Evolutionary conservation across 2,329 filamentous ascomycete genomes (phyloP).

Genomic region (Thielaviopsis populi): DNA sequence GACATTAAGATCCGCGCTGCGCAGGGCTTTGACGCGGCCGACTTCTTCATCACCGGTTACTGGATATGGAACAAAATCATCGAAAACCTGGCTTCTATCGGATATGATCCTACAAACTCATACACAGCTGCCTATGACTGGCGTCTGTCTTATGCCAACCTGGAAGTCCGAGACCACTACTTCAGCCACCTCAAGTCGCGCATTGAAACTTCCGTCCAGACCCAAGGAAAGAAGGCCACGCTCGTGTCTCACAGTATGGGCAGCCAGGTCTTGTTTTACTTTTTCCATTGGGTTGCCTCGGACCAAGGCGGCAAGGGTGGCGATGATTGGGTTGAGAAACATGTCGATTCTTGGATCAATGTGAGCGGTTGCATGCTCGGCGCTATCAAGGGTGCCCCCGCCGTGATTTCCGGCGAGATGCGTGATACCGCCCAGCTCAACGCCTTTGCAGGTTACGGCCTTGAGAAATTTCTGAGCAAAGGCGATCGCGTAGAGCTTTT

Average conservation of each 20-base stretch:
- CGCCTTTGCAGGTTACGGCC: slow-evolving; percentile 85
- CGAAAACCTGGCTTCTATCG: slow-evolving; percentile 88
- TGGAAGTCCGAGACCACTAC: slow-evolving; percentile 83
- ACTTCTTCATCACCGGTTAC: slow-evolving; percentile 84
- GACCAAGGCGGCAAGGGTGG: slow-evolving; percentile 68
- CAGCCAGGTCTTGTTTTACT: slow-evolving; percentile 81
- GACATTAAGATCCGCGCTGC: slow-evolving; percentile 81
- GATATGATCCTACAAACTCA: slow-evolving; percentile 74
- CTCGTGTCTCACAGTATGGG: slow-evolving; percentile 95
- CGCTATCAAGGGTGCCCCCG: slow-evolving; percentile 77
- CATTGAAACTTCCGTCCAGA: slow-evolving; percentile 68
- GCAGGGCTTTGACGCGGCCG: slow-evolving; percentile 92
- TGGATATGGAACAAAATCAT: slow-evolving; percentile 99
- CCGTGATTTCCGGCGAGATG: slow-evolving; percentile 92
- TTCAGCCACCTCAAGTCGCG: slow-evolving; percentile 82
- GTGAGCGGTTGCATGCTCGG: slow-evolving; percentile 97
- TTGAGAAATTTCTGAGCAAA: slow-evolving; percentile 87
- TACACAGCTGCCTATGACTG: slow-evolving; percentile 71
- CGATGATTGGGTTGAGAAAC: slow-evolving; percentile 71
- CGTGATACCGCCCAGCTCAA: slow-evolving; percentile 95
- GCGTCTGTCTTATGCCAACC: slow-evolving; percentile 78
- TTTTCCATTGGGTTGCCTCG: slow-evolving; percentile 66
- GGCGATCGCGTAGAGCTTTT: slow-evolving; percentile 88
- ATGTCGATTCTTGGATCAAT: slow-evolving; percentile 95
- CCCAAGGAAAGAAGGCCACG: slow-evolving; percentile 64